Evolutionary conservation across 2,329 filamentous ascomycete genomes (phyloP).

Genomic region (Fusarium graminum): DNA sequence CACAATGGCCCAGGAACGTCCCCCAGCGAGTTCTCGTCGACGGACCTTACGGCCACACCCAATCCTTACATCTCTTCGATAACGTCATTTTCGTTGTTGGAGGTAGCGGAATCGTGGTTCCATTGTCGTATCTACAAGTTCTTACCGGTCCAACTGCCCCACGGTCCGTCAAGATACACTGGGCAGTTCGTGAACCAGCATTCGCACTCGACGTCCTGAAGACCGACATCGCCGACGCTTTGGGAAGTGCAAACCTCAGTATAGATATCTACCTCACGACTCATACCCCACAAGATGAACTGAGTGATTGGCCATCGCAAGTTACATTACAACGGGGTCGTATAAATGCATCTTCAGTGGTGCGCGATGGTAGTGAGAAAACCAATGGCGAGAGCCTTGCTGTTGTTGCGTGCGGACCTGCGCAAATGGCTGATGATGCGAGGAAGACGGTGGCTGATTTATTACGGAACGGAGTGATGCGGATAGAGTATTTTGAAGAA

Average conservation of each 20-base stretch:
- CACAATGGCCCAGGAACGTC: conserved; percentile 43
- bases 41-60: conserved; percentile 60
- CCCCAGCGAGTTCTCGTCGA: conserved; percentile 58
- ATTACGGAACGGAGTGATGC: conserved; percentile 45
- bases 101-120: conserved; percentile 60
- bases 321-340: conserved; percentile 47
- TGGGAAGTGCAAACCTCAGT: conserved; percentile 50
- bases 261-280: conserved; percentile 56
- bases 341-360: conserved; percentile 52
- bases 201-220: conserved; percentile 55
- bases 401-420: conserved; percentile 61
- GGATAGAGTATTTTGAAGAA: conserved; percentile 60
- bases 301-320: conserved; percentile 30
- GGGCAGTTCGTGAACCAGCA: conserved; percentile 58
- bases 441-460: conserved; percentile 53
- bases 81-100: conserved; percentile 60
- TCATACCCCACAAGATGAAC: conserved; percentile 17
- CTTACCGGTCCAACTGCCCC: conserved; percentile 43
- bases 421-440: conserved; percentile 60
- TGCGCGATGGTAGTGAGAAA: conserved; percentile 47
- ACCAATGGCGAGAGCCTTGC: conserved; percentile 51
- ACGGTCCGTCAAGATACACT: conserved; percentile 55
- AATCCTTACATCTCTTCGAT: conserved; percentile 55
- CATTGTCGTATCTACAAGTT: conserved; percentile 55
- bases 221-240: conserved; percentile 50